These are phyloP conservation scores for Calonectria honghensis DNA, from an alignment of 2,329 filamentous ascomycete species.

Conservation along the genomic window DNA sequence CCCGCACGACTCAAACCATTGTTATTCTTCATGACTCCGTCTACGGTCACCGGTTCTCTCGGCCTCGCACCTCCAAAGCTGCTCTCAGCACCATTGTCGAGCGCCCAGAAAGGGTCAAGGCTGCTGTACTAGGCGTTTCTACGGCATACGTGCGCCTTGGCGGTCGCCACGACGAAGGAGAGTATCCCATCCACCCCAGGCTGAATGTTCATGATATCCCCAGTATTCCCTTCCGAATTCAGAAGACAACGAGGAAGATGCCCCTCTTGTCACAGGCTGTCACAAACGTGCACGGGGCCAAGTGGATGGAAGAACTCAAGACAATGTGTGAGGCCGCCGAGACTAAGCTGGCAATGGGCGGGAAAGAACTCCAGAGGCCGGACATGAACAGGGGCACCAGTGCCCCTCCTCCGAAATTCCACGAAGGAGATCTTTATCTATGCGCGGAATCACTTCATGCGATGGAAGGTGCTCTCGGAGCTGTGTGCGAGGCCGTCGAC, in stretches of 20 bases:
- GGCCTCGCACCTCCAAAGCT: constrained; percentile 84
- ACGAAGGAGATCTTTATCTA: constrained; percentile 93
- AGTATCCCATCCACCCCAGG: constrained; percentile 79
- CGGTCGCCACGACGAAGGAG: constrained; percentile 83
- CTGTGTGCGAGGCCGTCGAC: constrained; percentile 95
- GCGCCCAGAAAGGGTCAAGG: constrained; percentile 91
- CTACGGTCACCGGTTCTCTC: constrained; percentile 93
- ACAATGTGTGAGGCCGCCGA: constrained; percentile 89
- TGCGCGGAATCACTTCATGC: constrained; percentile 90
- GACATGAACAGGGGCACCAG: constrained; percentile 74
- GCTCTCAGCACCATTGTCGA: constrained; percentile 90
- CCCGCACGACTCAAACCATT: constrained; percentile 76
- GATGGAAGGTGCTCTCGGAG: constrained; percentile 92
- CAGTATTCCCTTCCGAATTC: constrained; percentile 86
- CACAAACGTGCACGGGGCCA: constrained; percentile 90
- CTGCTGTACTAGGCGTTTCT: constrained; percentile 87
- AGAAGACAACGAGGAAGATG: constrained; percentile 84
- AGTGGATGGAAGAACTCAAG: constrained; percentile 95
- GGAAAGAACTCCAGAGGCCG: constrained; percentile 85
- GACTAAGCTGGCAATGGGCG: constrained; percentile 83
- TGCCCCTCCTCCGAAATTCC: constrained; percentile 75
- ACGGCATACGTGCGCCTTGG: constrained; percentile 94
- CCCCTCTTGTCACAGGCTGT: constrained; percentile 85
- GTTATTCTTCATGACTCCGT: constrained; percentile 95
- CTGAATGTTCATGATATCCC: constrained; percentile 73